Evolutionary conservation across 139 green algal genomes (phyloP).

Genomic region (Chlamydomonas sphaeroides): DNA sequence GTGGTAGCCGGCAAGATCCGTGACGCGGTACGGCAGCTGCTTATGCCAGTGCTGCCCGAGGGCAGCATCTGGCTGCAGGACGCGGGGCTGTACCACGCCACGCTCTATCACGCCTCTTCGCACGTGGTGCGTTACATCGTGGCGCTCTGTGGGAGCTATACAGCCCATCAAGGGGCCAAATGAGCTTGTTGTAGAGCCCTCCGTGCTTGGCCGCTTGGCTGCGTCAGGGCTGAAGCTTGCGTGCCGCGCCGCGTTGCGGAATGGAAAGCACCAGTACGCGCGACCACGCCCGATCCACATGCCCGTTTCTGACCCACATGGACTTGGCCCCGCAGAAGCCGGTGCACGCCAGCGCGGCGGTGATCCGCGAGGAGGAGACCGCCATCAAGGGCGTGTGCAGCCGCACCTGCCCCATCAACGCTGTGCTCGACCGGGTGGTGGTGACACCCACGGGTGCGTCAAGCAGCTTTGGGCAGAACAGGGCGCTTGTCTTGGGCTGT

Average conservation of each 20-base stretch:
- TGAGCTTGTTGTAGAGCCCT: no score
- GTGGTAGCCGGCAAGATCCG: conserved; percentile 34
- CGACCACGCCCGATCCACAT: not conserved
- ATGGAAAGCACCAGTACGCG: no score
- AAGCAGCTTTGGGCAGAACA: no score
- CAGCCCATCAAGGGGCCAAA: no score
- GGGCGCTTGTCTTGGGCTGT: no score
- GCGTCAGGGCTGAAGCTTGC: no score
- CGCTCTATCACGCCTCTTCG: conserved; percentile 72
- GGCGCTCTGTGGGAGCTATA: no score
- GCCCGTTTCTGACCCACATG: no score
- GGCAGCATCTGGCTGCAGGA: conserved; percentile 74
- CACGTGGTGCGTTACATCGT: no score
- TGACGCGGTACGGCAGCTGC: conserved; percentile 42
- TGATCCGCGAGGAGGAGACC: conserved; percentile 56
- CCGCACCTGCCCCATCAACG: conserved; percentile 59
- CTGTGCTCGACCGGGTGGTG: conserved; percentile 71
- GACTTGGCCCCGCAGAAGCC: conserved; percentile 53
- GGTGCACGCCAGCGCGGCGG: conserved; percentile 44
- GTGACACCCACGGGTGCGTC: conserved; percentile 58
- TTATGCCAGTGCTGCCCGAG: conserved; percentile 48
- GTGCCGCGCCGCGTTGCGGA: no score
- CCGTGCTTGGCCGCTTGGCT: no score
- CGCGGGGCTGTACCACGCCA: conserved; percentile 65
- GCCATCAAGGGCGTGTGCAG: conserved; percentile 39